Evolutionary conservation across 208 protist species (phyloP).

Genomic region (Acanthamoeba polyphaga): DNA sequence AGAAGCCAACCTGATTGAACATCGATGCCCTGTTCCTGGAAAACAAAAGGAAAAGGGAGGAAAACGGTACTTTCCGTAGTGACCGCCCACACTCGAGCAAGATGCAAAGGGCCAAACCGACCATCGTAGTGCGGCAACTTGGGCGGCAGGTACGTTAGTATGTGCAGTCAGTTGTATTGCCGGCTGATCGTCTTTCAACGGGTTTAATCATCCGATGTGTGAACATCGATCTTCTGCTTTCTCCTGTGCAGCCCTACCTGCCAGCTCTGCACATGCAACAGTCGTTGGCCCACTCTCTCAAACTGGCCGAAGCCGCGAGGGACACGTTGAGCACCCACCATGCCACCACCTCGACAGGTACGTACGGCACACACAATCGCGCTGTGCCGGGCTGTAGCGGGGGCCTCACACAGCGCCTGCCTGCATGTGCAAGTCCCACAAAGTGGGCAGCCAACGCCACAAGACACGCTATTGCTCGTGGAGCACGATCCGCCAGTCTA

Average conservation of each 20-base stretch:
- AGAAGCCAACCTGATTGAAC: too few species aligned
- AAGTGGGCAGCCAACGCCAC: not conserved
- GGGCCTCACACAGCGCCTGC: not conserved
- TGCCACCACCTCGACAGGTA: not conserved
- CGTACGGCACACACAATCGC: not conserved
- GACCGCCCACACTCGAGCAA: too few species aligned
- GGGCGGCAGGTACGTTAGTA: not conserved
- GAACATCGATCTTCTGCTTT: not conserved
- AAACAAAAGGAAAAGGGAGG: not conserved
- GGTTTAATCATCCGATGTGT: not conserved
- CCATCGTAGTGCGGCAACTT: not conserved
- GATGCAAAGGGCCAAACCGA: not conserved
- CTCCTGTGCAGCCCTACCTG: not conserved
- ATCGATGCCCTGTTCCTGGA: not conserved
- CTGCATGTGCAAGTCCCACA: not conserved
- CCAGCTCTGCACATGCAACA: not conserved
- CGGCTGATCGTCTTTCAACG: too few species aligned
- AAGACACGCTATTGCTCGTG: constrained; percentile 1
- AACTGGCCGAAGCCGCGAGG: not conserved
- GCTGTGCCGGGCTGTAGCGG: too few species aligned
- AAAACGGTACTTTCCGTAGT: not conserved
- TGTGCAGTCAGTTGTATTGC: not conserved
- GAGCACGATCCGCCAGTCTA: constrained; percentile 46
- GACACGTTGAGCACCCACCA: too few species aligned
- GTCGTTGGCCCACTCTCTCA: not conserved